phyloP scores from a whole-genome alignment of 2,329 filamentous ascomycete species.

The Trichoderma pleuroti region DNA sequence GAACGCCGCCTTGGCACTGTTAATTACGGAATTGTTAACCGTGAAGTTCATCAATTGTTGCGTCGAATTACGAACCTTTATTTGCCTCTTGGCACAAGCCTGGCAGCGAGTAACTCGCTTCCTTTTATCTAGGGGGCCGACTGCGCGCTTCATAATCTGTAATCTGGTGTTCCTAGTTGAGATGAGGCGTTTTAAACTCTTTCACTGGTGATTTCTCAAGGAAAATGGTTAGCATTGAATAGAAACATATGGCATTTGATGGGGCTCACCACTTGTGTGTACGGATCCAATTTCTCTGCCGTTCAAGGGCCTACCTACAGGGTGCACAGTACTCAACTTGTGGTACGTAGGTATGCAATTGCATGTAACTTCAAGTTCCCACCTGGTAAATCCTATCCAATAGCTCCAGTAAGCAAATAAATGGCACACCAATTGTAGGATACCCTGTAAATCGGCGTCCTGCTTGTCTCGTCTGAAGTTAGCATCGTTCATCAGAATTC shows the following conservation, averaged over 20 bases:
- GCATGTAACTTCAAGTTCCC: not conserved
- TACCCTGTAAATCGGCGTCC: not conserved
- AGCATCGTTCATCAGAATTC: not conserved
- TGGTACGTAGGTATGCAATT: not conserved
- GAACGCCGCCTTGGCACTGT: conserved; percentile 27
- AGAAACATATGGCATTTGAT: not conserved
- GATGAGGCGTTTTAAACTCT: accelerated
- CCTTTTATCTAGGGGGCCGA: conserved; percentile 29
- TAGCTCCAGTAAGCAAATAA: not conserved
- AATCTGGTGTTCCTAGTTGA: too few relatives aligned
- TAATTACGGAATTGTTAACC: not conserved
- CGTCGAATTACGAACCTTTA: conserved; percentile 23
- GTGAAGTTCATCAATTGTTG: not conserved
- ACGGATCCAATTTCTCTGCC: not conserved
- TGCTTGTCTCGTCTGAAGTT: not conserved
- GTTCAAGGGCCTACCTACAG: not conserved
- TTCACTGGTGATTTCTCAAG: not conserved
- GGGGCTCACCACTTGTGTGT: not conserved
- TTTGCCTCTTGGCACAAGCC: conserved; percentile 27
- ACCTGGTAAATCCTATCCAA: not conserved
- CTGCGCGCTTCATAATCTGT: conserved; percentile 15
- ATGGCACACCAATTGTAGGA: not conserved
- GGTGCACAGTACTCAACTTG: not conserved
- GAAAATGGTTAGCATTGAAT: not conserved
- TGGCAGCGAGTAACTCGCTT: conserved; percentile 27